Base-by-base conservation (phyloP, 805 yeast genomes). In the Hanseniaspora taiwanica region DNA sequence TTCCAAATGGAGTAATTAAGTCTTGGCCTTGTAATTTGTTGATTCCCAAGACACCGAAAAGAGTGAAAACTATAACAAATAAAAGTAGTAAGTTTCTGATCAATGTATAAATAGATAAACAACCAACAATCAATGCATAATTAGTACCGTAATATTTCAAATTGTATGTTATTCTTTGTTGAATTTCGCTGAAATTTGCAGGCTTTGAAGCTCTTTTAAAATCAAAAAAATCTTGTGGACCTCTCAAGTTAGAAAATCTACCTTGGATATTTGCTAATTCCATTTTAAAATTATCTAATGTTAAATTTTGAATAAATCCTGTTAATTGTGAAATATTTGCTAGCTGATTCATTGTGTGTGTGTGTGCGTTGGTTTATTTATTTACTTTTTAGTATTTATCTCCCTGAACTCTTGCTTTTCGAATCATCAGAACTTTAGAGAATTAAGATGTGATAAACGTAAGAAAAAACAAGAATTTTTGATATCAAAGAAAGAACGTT, bases 151-250 rank as follows among this genome's bases (percentile, higher is more conserved):
- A 91, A 64, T 89, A 81, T 36, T 83, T 76, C 59, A 91, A 65
- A 63, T 91, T 91, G 69, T 75, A 91, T 35, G 80, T 64, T 33
- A 89, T 84, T 60, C 99, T 76, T 50, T 82, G 74, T 64, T 91
- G 98, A 38, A 82, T 67, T 49, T 91, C 98, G 37, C 81, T 77
- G 59, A 86, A 81, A 60, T 85, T 86, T 40, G 74, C 76, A 17
- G 99, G 99, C 59, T 85, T 86, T 27, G 94, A 81, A 46, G 91
- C 60, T 58, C 94, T 78, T 61, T 86, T 81, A 55, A 82, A 63
- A 58, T 91, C 96, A 55, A 91, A 84, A 58, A 91, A 91, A 59
- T 91, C 98, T 60, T 81, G 91, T 33, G 93, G 87, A 27, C 96
- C 84, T 55, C 82, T 79, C 45, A 91, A 60, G 52, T 81, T 74